Base-by-base conservation (phyloP, 129 eudicot species). In the Oenanthe sinensis region DNA sequence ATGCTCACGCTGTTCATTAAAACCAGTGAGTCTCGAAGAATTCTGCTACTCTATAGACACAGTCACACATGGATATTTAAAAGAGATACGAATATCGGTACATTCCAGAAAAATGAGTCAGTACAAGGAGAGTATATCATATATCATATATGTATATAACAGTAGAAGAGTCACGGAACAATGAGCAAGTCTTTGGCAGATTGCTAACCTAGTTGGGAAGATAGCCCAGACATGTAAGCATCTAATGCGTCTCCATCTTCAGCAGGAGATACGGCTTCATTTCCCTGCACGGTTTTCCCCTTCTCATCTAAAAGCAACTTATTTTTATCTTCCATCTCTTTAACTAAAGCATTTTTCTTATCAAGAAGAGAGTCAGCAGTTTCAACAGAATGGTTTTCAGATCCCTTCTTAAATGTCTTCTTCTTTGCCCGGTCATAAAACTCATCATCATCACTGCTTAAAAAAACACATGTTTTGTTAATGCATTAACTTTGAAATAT, bases 351-450 rank as follows among this genome's bases (percentile, higher is more conserved):
- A 43, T 96, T 93, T 83, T 84, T 89, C 86, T 92, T 96, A 83
- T 90, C 97, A 74, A 92, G 87, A 81, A 96, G 97, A 79, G 97
- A 88, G 84, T 92, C 97, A 16, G 99, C 97, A 46, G 99, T 92
- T 86, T 92, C 99, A 73, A 92, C 70, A 71, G 91, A 84, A 83
- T 86, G 92, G 49, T 80, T 87, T 76, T 91, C 92, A 74, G 88
- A 84, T 78, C 80, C 83, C 85, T 89, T 96, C 49, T 77, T 85
- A 54, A 83, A 87, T 50, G 89, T 48, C 9, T 87, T 79, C 84
- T 87, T 82, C 85, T 80, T 81, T 78, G 97, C 91, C 81, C 97
- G 98, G 74, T 95, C 98, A 83, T 91, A 95, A 83, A 95, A 96
- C 55, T 96, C 99, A 81, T 96, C 99, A 82, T 92, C 99, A 79